phyloP scores from a whole-genome alignment of 805 yeast genomes.

The Tetrapisispora namnaoensis region DNA sequence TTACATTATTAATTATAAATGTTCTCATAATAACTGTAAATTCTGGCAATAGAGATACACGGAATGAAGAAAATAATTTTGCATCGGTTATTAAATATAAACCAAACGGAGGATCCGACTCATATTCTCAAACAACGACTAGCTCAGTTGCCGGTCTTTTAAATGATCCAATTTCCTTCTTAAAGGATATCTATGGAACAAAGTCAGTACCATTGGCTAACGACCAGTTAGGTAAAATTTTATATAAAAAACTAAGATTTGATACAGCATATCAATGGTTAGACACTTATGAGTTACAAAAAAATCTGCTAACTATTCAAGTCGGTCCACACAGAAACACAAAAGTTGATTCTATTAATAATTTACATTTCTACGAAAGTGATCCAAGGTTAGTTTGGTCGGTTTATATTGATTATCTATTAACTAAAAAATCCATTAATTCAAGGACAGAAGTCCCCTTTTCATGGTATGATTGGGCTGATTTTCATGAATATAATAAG shows the following conservation, averaged over 20 bases:
- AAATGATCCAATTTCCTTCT: slow-evolving; percentile 1
- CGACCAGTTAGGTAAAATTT: slow-evolving; percentile 1
- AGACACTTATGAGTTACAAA: slow-evolving; percentile 13
- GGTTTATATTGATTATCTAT: slow-evolving; percentile 34
- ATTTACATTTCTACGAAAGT: slow-evolving; percentile 33
- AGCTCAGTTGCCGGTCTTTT: background rate
- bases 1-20: background rate
- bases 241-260: slow-evolving; percentile 16
- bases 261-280: slow-evolving; percentile 13
- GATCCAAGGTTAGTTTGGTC: slow-evolving; percentile 53
- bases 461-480: slow-evolving; percentile 53
- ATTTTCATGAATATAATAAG: slow-evolving; percentile 35
- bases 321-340: slow-evolving; percentile 14
- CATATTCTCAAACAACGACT: background rate
- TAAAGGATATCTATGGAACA: slow-evolving; percentile 1
- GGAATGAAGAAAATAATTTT: background rate
- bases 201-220: background rate
- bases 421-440: slow-evolving; percentile 12
- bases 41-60: background rate
- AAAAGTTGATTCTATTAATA: slow-evolving; percentile 12
- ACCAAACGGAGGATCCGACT: background rate
- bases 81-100: background rate
- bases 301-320: slow-evolving; percentile 12
- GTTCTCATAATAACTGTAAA: background rate
- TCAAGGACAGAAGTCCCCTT: slow-evolving; percentile 30